A percentile compares a stretch with the other conserved stretches of the same genome.
These are phyloP conservation scores for Hibiscus mutabilis DNA, from an alignment of 345 rosid species.

Conservation along the genomic window DNA sequence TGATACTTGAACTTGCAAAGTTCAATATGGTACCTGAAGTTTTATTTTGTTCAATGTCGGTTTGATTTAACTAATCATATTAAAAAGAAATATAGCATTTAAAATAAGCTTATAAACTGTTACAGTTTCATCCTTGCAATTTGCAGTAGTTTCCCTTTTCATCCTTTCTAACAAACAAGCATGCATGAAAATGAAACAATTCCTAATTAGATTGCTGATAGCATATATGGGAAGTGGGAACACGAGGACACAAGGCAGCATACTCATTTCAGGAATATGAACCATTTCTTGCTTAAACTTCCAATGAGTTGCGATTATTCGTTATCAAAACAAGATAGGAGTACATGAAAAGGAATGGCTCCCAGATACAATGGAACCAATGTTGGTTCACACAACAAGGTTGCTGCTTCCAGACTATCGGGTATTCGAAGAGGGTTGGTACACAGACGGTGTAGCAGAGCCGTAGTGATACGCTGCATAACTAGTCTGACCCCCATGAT, in stretches of 20 bases:
- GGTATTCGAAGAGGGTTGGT: slow-evolving; percentile 30
- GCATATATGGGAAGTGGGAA: neutral
- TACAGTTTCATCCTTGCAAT: neutral
- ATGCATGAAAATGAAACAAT: neutral
- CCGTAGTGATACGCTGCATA: slow-evolving; percentile 32
- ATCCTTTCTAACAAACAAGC: neutral
- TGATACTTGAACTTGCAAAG: too few relatives aligned
- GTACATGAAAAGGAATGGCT: neutral
- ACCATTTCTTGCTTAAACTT: neutral
- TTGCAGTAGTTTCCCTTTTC: neutral
- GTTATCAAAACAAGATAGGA: neutral
- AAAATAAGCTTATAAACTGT: neutral
- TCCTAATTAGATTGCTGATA: neutral
- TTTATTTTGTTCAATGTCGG: too few relatives aligned
- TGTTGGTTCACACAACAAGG: too few relatives aligned
- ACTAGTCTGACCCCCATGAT: slow-evolving; percentile 29
- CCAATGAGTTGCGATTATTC: neutral
- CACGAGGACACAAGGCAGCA: neutral
- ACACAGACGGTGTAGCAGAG: slow-evolving; percentile 21
- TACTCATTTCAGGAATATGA: neutral
- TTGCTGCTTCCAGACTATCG: slow-evolving; percentile 9
- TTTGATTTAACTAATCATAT: too few relatives aligned
- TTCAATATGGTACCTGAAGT: too few relatives aligned
- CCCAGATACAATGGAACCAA: neutral
- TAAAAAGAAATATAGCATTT: too few relatives aligned